Conservation (phyloP, 768 basidiomycete genomes). For the Russula sp. region DNA sequence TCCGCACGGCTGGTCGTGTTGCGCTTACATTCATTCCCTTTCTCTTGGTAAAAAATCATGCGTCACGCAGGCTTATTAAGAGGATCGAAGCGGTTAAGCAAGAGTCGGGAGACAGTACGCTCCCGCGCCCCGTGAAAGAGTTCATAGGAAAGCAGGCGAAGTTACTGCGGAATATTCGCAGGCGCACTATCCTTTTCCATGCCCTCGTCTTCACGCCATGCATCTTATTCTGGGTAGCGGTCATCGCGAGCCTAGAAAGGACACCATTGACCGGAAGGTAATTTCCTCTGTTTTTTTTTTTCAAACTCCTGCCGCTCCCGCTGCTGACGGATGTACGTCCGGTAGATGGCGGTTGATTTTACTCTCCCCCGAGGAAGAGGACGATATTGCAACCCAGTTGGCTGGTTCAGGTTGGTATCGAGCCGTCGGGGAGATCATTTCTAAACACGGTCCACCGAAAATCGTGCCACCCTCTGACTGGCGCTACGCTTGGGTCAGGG, state of each 20-base stretch:
- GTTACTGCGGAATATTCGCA: constrained; percentile 42
- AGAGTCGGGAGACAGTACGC: constrained; percentile 29
- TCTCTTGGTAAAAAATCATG: constrained; percentile 51
- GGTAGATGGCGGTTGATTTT: constrained; percentile 79
- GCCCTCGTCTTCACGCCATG: constrained; percentile 54
- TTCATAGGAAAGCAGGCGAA: constrained; percentile 46
- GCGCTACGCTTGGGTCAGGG: constrained; percentile 82
- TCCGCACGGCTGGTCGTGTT: constrained; percentile 61
- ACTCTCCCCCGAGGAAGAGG: constrained; percentile 89
- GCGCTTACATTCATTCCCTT: constrained; percentile 71
- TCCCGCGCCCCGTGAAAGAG: constrained; percentile 28
- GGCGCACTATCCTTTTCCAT: constrained; percentile 43
- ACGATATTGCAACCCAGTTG: constrained; percentile 75
- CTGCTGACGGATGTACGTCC: not conserved
- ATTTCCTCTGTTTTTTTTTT: not conserved
- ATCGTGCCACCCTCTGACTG: constrained; percentile 76
- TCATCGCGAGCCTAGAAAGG: constrained; percentile 64
- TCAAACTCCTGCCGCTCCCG: not conserved
- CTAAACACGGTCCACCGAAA: constrained; percentile 48
- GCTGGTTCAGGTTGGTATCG: constrained; percentile 82
- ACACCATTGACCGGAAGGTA: constrained; percentile 85
- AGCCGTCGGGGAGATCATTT: constrained; percentile 73
- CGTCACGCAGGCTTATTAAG: constrained; percentile 43
- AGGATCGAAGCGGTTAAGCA: constrained; percentile 38
- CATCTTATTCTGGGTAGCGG: constrained; percentile 56